Conservation (phyloP, 2,329 filamentous ascomycete genomes). For the Lasiodiplodia theobromae region DNA sequence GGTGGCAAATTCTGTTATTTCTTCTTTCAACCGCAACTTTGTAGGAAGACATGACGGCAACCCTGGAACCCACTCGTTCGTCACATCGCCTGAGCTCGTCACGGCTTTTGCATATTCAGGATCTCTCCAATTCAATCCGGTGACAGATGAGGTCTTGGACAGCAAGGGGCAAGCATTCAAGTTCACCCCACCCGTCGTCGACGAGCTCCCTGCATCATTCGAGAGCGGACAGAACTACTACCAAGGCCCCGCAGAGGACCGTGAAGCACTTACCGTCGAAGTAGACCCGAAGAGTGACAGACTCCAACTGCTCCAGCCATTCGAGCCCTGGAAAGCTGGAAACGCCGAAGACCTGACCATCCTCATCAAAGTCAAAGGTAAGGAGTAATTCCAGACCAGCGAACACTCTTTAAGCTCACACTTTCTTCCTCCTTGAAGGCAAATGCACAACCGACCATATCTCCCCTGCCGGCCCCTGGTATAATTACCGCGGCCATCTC, state of each 20-base stretch:
- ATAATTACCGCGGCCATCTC: conserved; percentile 49
- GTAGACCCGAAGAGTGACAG: conserved; percentile 42
- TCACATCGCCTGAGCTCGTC: conserved; percentile 57
- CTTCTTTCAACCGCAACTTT: conserved; percentile 49
- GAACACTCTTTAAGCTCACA: background rate
- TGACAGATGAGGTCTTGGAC: conserved; percentile 34
- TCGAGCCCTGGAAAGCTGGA: conserved; percentile 37
- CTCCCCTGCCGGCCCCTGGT: conserved; percentile 50
- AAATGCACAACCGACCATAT: conserved; percentile 53
- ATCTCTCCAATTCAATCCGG: conserved; percentile 40
- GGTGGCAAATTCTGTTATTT: conserved; percentile 45
- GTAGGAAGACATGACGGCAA: conserved; percentile 48
- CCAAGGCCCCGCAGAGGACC: conserved; percentile 36
- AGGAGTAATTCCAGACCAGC: background rate
- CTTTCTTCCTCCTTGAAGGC: conserved; percentile 29
- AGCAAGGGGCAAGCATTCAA: conserved; percentile 32
- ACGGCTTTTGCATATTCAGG: conserved; percentile 43
- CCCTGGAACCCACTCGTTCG: conserved; percentile 57
- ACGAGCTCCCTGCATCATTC: conserved; percentile 40
- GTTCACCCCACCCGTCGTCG: conserved; percentile 39
- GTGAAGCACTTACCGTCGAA: conserved; percentile 35
- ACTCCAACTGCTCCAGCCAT: conserved; percentile 34
- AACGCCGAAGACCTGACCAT: conserved; percentile 37
- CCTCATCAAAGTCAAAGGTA: conserved; percentile 42
- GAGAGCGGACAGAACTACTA: conserved; percentile 37